phyloP scores from a whole-genome alignment of 345 rosid genomes.

The Mangifera indica region DNA sequence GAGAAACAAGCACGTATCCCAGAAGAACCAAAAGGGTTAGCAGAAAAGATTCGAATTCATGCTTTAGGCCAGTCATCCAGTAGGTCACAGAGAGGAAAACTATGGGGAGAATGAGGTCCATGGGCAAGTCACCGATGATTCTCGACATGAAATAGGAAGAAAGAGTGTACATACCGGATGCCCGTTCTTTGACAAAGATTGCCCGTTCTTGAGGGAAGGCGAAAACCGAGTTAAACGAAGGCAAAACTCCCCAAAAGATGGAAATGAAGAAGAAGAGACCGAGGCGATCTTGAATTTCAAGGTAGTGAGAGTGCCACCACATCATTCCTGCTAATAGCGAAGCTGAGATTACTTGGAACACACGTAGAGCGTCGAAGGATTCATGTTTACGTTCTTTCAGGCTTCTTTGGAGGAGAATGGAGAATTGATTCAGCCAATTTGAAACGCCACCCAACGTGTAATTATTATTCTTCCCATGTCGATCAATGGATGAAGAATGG shows the following conservation, averaged over 20 bases:
- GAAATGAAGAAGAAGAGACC: slow-evolving; percentile 85
- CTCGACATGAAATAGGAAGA: slow-evolving; percentile 93
- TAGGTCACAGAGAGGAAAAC: slow-evolving; percentile 60
- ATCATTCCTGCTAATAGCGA: slow-evolving; percentile 67
- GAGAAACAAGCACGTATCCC: slow-evolving; percentile 76
- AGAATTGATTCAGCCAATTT: slow-evolving; percentile 72
- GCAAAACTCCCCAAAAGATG: slow-evolving; percentile 95
- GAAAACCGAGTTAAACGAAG: slow-evolving; percentile 76
- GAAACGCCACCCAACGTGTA: slow-evolving; percentile 28
- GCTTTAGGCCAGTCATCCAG: slow-evolving; percentile 82
- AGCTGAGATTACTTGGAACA: slow-evolving; percentile 75
- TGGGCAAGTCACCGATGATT: slow-evolving; percentile 72
- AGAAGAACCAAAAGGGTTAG: slow-evolving; percentile 60
- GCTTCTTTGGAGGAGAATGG: slow-evolving; percentile 74
- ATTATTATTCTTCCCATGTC: slow-evolving; percentile 20
- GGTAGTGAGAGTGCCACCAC: slow-evolving; percentile 94
- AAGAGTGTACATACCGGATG: slow-evolving; percentile 90
- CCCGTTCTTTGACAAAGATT: slow-evolving; percentile 64
- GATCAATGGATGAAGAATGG: slow-evolving; percentile 18
- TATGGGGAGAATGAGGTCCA: slow-evolving; percentile 88
- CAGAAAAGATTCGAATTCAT: slow-evolving; percentile 49
- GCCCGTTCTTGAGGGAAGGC: slow-evolving; percentile 93
- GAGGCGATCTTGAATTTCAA: slow-evolving; percentile 70
- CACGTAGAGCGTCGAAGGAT: slow-evolving; percentile 63
- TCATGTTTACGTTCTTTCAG: slow-evolving; percentile 83